Evolutionary conservation across 2,329 filamentous ascomycete species (phyloP), one percentile per base, ranked within the genome.

Genomic region (Aspergillus nomiae): DNA sequence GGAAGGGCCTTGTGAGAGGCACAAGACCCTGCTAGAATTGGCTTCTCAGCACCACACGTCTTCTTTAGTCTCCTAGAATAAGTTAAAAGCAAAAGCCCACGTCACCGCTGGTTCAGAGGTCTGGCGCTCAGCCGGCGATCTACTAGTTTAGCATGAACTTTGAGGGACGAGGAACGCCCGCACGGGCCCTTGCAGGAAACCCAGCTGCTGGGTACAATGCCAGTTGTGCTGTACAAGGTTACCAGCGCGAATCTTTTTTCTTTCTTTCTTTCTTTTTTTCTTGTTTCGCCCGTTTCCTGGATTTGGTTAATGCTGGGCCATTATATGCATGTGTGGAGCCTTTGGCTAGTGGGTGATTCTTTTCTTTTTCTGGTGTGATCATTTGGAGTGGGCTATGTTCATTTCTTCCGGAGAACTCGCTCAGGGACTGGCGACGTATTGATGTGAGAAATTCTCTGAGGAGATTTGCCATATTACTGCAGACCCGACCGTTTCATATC

Each of bases 401-500:
- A n/a, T n/a, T 50, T 16, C 9, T n/a, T 51, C 32, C 28, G 8
- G 48, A 6, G 11, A 48, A 48, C 45, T 24, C 24, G 24, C 24
- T 24, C 21, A 48, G 45, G 41, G 6, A 28, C 24, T 14, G 24
- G 28, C 14, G 21, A 5, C 12, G 6, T 3, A 48, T 26, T 11
- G 21, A 48, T 24, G 11, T 6, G 21, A 16, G 24, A 10, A 28
- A 14, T 9, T 48, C 12, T 26, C 45, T 24, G 10, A 48, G 21
- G 21, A 28, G 24, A 48, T 3, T 48, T 24, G 4, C 12, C 26
- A 16, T 41, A 19, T 45, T 16, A 34, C 21, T 32, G 21, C 56
- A 48, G 28, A 48, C n/a, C 14, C 41, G 43, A 50, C 28, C 41
- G 56, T 58, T 58, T 58, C 56, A 58, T 19, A 36, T 24, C 19